Percentiles rank a stretch among this genome's conserved stretches.
Evolutionary conservation across 2,329 filamentous ascomycete species (phyloP).

Genomic region (Hypoxylon sp.): DNA sequence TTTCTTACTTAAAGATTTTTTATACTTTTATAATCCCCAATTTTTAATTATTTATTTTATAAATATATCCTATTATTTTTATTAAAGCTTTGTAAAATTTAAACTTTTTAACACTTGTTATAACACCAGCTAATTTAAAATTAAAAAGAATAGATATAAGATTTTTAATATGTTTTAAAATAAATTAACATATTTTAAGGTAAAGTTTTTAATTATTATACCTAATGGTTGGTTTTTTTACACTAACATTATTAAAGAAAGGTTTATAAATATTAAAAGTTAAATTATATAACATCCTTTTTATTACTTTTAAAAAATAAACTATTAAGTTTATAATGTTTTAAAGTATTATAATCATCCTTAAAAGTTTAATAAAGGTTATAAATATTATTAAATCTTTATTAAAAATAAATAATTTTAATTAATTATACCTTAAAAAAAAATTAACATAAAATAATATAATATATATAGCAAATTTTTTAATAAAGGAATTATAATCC

Average conservation of each 20-base stretch:
- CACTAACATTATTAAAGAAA: no score
- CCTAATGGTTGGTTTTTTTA: no score
- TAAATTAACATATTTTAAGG: no score
- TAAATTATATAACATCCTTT: no score
- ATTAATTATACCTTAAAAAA: not conserved
- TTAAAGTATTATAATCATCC: not conserved
- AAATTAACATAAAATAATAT: no score
- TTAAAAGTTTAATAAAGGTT: not conserved
- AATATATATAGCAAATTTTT: not conserved
- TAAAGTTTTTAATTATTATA: no score
- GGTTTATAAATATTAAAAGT: no score
- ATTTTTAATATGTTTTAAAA: no score
- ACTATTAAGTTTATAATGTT: not conserved
- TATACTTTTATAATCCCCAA: not conserved
- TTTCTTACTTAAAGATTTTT: not conserved
- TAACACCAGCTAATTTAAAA: no score
- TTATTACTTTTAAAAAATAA: not conserved
- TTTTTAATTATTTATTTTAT: not conserved
- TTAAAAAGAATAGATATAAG: no score
- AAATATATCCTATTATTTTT: not conserved
- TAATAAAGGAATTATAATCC: not conserved
- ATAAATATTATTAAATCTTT: not conserved
- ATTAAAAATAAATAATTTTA: not conserved
- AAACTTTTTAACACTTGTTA: no score
- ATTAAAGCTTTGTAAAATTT: no score